Base-by-base conservation (phyloP, 2,329 filamentous ascomycete genomes). In the Cladosporium velox region DNA sequence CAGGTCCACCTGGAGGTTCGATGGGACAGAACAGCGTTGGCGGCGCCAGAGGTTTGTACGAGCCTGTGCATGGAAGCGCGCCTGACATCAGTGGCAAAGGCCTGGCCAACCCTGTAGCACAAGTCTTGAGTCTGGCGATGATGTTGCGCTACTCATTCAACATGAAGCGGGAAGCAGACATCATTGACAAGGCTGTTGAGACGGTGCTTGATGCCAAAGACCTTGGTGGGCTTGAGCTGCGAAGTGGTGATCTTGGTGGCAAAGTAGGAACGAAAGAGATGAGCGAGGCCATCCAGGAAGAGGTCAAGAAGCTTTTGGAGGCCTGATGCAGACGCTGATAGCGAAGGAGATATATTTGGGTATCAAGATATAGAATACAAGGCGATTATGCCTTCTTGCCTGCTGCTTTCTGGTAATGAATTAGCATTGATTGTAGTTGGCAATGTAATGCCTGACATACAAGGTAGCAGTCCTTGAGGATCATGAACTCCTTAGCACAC, bases 391-490 rank as follows among this genome's bases (percentile, higher is more conserved):
- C 67, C 54, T 73, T 74, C 59, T 71, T 71, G 38, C 71, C 72
- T 24, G 72, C 72, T 12, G 72, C 72, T 66, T 72, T 74, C 72
- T 74, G 54, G 15, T 35, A 12, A 10, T 2, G 11, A 8, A n/a
- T 54, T 54, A 54, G 51, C 51, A 30, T n/a, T 32, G 4, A n/a
- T 30, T 14, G 18, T n/a, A 12, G 4, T 0, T 1, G 28, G 5
- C 2, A n/a, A 18, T 3, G 28, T n/a, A 4, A 6, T 8, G 5
- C 6, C 24, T 4, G 5, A 51, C 63, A 32, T 65, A 65, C 93
- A 74, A 96, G 74, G 75, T 92, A 96, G 76, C 94, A 98, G 71
- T 96, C 85, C 77, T 96, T 97, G 59, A 98, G 78, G 70, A 82
- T 88, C 78, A 95, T 82, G 72, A 99, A 98, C 75, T 97, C 93